A percentile compares a stretch with the other conserved stretches of the same genome.
phyloP scores from a whole-genome alignment of 768 basidiomycete genomes.

The Boletus barrowsii region DNA sequence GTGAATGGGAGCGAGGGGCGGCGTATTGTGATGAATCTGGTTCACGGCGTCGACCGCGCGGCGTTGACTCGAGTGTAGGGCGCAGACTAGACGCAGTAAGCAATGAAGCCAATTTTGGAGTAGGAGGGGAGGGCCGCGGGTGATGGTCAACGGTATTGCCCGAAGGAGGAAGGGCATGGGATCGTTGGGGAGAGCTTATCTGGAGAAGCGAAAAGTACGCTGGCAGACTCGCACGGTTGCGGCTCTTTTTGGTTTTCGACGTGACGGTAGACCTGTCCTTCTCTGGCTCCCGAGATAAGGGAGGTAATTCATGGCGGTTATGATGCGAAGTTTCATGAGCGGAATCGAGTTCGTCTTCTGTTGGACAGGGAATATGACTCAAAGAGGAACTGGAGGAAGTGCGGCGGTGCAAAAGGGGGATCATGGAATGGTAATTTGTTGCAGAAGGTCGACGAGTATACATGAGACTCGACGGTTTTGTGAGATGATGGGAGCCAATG shows the following conservation, averaged over 20 bases:
- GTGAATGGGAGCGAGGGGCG: conserved; percentile 42
- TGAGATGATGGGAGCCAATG: conserved; percentile 30
- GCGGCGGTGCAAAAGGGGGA: conserved; percentile 54
- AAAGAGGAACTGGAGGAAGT: conserved; percentile 40
- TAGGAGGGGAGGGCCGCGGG: conserved; percentile 55
- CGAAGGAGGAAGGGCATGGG: conserved; percentile 41
- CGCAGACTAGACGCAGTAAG: conserved; percentile 34
- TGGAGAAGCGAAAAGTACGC: conserved; percentile 74
- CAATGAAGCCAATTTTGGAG: conserved; percentile 47
- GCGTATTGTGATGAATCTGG: conserved; percentile 34
- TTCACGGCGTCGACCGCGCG: conserved; percentile 52
- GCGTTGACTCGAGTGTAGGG: conserved; percentile 41
- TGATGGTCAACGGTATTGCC: conserved; percentile 37
- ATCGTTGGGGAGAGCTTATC: conserved; percentile 43
- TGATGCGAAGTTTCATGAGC: conserved; percentile 34
- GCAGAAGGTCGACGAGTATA: conserved; percentile 70
- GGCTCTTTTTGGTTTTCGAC: conserved; percentile 46
- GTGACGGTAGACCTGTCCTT: conserved; percentile 30
- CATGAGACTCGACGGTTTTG: conserved; percentile 47
- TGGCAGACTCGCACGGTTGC: conserved; percentile 71
- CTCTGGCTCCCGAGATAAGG: conserved; percentile 23
- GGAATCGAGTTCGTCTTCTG: conserved; percentile 42
- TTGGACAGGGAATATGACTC: conserved; percentile 33
- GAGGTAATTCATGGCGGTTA: conserved; percentile 32
- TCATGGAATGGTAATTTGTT: conserved; percentile 63